Evolutionary conservation across 208 protist genomes (phyloP).

Genomic region (Trypanosoma cruzi): DNA sequence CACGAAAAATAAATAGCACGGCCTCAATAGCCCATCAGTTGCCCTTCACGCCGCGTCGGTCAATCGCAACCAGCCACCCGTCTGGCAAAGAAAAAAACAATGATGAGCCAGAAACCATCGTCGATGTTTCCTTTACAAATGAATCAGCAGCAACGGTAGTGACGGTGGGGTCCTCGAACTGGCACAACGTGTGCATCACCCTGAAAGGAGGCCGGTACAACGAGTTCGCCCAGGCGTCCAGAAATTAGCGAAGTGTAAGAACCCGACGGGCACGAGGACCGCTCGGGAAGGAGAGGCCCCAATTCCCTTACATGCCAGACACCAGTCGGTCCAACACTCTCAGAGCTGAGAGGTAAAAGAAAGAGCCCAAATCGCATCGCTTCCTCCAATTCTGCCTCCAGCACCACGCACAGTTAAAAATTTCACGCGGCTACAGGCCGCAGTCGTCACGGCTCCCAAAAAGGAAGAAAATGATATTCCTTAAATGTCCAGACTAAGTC

Average conservation of each 20-base stretch:
- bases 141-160: not conserved
- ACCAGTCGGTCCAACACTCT: not conserved
- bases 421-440: not conserved
- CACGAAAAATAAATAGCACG: not conserved
- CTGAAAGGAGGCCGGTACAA: not conserved
- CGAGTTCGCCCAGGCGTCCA: not conserved
- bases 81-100: not conserved
- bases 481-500: not conserved
- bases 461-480: not conserved
- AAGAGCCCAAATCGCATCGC: not conserved
- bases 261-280: not conserved
- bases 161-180: not conserved
- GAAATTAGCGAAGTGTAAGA: not conserved
- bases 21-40: not conserved
- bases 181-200: slow-evolving; percentile 12
- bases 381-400: not conserved
- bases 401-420: slow-evolving; percentile 10
- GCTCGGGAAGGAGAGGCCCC: not conserved
- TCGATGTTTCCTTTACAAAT: not conserved
- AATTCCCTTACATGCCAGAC: slow-evolving; percentile 18
- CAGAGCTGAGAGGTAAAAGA: slow-evolving; percentile 5
- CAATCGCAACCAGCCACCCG: not conserved
- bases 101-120: not conserved
- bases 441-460: slow-evolving; percentile 5
- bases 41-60: not conserved